Conservation (phyloP, 2,329 filamentous ascomycete species). For the Tolypocladium ovalisporum region DNA sequence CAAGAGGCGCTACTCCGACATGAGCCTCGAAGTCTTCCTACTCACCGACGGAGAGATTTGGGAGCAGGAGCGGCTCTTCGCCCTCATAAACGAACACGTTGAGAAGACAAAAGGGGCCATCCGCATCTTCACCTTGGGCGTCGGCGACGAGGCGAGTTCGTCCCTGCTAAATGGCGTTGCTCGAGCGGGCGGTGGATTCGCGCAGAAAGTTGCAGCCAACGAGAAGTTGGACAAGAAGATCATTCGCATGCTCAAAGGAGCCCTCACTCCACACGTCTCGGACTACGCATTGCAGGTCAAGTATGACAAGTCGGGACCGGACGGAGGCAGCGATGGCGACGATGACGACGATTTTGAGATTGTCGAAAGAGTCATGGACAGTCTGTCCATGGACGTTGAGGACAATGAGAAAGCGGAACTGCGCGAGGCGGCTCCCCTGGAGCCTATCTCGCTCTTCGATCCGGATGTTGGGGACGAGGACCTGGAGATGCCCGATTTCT, state of each 20-base stretch:
- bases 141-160: slow-evolving; percentile 39
- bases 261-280: slow-evolving; percentile 53
- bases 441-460: slow-evolving; percentile 52
- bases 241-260: slow-evolving; percentile 63
- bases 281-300: slow-evolving; percentile 55
- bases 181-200: slow-evolving; percentile 43
- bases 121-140: slow-evolving; percentile 43
- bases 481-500: slow-evolving; percentile 13
- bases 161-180: slow-evolving; percentile 44
- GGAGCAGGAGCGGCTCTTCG: slow-evolving; percentile 30
- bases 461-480: slow-evolving; percentile 31
- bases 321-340: neutral
- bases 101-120: slow-evolving; percentile 28
- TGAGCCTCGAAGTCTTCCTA: slow-evolving; percentile 42
- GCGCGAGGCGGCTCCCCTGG: slow-evolving; percentile 11
- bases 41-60: slow-evolving; percentile 48
- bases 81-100: slow-evolving; percentile 31
- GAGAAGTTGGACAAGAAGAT: slow-evolving; percentile 61
- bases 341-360: slow-evolving; percentile 48
- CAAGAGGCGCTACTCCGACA: slow-evolving; percentile 27
- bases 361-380: slow-evolving; percentile 45
- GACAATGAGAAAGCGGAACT: slow-evolving; percentile 7
- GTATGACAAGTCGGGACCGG: slow-evolving; percentile 29
- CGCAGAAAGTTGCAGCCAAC: slow-evolving; percentile 48
- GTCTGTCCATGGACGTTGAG: slow-evolving; percentile 25